A percentile compares a stretch with the other conserved stretches of the same genome.
These are phyloP conservation scores for Macadamia tetraphylla DNA, from an alignment of 164 flowering plant genomes.

Conservation along the genomic window DNA sequence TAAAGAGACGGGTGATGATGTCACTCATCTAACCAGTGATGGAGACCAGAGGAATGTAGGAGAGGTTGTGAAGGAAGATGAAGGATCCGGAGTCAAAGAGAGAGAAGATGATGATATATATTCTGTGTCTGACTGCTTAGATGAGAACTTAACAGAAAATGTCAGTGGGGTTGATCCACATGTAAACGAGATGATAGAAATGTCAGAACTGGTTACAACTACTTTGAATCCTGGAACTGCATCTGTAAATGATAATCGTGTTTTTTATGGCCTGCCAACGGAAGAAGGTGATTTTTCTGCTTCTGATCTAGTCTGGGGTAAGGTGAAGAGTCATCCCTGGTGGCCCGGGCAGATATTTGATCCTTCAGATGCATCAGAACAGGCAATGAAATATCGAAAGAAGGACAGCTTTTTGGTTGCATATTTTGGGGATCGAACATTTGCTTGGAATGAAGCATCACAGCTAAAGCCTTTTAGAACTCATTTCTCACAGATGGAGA, in stretches of 20 bases:
- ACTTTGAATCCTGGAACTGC: background rate
- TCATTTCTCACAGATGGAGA: constrained; percentile 53
- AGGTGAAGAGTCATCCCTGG: constrained; percentile 89
- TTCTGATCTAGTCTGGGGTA: constrained; percentile 83
- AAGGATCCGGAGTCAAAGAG: constrained; percentile 3
- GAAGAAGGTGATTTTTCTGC: constrained; percentile 31
- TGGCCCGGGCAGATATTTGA: constrained; percentile 94
- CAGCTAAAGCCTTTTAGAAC: constrained; percentile 50
- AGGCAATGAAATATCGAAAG: constrained; percentile 50
- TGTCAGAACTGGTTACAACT: background rate
- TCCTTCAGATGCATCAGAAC: constrained; percentile 48
- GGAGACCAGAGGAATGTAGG: constrained; percentile 2
- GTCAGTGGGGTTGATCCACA: constrained; percentile 1
- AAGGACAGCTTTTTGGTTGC: constrained; percentile 44
- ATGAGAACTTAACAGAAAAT: constrained; percentile 2
- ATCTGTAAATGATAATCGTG: background rate
- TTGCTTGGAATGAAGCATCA: constrained; percentile 78
- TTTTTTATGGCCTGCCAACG: constrained; percentile 6
- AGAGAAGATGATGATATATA: background rate
- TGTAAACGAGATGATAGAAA: constrained; percentile 1
- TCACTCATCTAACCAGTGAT: too few species aligned
- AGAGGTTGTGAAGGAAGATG: constrained; percentile 2
- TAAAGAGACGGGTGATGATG: too few species aligned
- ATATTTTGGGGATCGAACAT: constrained; percentile 78
- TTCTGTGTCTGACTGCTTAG: background rate